A percentile compares a stretch with the other conserved stretches of the same genome.
These are phyloP conservation scores for Delitschia confertaspora DNA, from an alignment of 495 filamentous ascomycete genomes.

Conservation along the genomic window DNA sequence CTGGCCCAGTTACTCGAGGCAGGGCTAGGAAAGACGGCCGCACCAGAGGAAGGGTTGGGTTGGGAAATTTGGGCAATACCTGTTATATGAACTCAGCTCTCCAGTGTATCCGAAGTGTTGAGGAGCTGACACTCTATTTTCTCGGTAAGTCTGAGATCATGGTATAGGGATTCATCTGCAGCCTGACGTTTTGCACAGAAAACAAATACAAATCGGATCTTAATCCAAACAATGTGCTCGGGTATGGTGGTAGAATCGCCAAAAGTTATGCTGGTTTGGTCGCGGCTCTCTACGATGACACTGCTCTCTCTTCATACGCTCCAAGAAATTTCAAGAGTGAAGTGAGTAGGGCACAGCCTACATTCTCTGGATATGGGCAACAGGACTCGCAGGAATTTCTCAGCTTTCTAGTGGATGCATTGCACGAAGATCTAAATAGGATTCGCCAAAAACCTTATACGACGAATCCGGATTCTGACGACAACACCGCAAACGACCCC, in stretches of 20 bases:
- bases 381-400: constrained; percentile 97
- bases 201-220: constrained; percentile 66
- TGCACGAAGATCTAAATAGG: constrained; percentile 91
- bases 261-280: constrained; percentile 68
- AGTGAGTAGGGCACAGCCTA: constrained; percentile 67
- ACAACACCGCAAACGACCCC: constrained; percentile 84
- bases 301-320: constrained; percentile 51
- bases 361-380: constrained; percentile 90
- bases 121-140: constrained; percentile 89
- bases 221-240: constrained; percentile 74
- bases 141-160: constrained; percentile 43
- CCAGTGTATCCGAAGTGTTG: constrained; percentile 83
- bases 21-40: constrained; percentile 56
- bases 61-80: constrained; percentile 89
- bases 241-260: constrained; percentile 74
- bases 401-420: constrained; percentile 88
- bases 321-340: constrained; percentile 71
- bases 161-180: neutral
- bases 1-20: constrained; percentile 52
- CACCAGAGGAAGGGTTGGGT: constrained; percentile 62
- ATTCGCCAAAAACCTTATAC: constrained; percentile 95
- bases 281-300: constrained; percentile 59
- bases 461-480: constrained; percentile 94
- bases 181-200: constrained; percentile 37
- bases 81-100: constrained; percentile 98